phyloP scores from a whole-genome alignment of 129 eudicot species.

The Helianthus tuberosus region DNA sequence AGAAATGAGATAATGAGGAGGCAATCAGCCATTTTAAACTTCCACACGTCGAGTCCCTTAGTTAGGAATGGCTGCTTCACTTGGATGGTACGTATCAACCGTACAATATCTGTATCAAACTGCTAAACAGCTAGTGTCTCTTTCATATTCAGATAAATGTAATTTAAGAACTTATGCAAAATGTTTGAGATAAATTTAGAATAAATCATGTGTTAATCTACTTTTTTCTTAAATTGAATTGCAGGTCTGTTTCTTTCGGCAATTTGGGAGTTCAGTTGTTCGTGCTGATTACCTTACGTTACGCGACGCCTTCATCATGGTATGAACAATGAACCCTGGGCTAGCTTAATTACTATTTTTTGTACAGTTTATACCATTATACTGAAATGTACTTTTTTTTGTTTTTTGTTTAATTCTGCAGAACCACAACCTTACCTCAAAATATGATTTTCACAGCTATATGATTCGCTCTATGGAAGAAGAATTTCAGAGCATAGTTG shows the following conservation, averaged over 20 bases:
- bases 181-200: too few relatives aligned
- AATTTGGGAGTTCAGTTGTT: conserved; percentile 81
- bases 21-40: conserved; percentile 69
- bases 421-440: conserved; percentile 96
- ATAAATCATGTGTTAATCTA: too few relatives aligned
- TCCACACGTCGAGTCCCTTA: conserved; percentile 65
- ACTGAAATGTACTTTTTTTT: not conserved
- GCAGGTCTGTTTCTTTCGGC: conserved; percentile 90
- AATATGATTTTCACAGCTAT: conserved; percentile 97
- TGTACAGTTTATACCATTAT: not conserved
- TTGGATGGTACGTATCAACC: conserved; percentile 87
- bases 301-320: conserved; percentile 85
- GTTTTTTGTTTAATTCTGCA: conserved; percentile 50
- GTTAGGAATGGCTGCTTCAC: conserved; percentile 53
- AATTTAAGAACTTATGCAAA: too few relatives aligned
- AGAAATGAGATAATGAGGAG: conserved; percentile 69
- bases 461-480: conserved; percentile 99
- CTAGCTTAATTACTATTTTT: not conserved
- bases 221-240: not conserved
- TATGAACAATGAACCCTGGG: conserved; percentile 18
- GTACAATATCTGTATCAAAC: too few relatives aligned
- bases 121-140: too few relatives aligned
- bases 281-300: conserved; percentile 82
- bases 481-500: conserved; percentile 96
- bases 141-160: not conserved